Conservation (phyloP, 192 early-diverging fungal species). For the Dissophora globulifera region DNA sequence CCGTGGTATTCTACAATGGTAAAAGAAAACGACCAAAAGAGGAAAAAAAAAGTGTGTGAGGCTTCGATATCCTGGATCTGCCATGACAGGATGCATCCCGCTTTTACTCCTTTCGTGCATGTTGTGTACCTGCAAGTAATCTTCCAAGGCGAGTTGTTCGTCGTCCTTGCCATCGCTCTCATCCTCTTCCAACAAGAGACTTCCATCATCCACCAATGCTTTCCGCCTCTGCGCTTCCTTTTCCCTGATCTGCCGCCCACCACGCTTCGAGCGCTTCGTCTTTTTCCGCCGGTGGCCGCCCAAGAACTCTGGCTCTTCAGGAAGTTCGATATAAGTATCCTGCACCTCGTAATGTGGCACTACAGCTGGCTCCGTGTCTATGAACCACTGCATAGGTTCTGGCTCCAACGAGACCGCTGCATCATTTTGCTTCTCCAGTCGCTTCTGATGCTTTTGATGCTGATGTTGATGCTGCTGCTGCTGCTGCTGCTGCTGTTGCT, state of each 20-base stretch:
- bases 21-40: too few species aligned
- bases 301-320: constrained; percentile 3
- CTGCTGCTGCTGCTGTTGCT: too few species aligned
- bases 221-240: neutral
- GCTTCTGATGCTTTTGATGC: too few species aligned
- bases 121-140: constrained; percentile 23
- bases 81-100: too few species aligned
- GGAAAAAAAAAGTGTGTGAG: neutral
- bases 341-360: neutral
- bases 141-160: constrained; percentile 16
- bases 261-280: constrained; percentile 14
- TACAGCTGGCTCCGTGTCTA: constrained; percentile 14
- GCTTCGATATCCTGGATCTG: too few species aligned
- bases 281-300: constrained; percentile 4
- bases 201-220: neutral
- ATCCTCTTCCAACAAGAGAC: constrained; percentile 13
- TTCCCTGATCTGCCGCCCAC: constrained; percentile 16
- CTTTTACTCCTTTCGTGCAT: too few species aligned
- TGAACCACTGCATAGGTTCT: constrained; percentile 7
- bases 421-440: neutral
- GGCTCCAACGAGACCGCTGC: neutral
- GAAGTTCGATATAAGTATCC: constrained; percentile 20
- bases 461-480: too few species aligned
- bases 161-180: constrained; percentile 25
- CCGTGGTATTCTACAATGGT: constrained; percentile 38